These are phyloP conservation scores for Citeromyces hawaiiensis DNA, from an alignment of 1,139 yeast genomes.

Conservation along the genomic window DNA sequence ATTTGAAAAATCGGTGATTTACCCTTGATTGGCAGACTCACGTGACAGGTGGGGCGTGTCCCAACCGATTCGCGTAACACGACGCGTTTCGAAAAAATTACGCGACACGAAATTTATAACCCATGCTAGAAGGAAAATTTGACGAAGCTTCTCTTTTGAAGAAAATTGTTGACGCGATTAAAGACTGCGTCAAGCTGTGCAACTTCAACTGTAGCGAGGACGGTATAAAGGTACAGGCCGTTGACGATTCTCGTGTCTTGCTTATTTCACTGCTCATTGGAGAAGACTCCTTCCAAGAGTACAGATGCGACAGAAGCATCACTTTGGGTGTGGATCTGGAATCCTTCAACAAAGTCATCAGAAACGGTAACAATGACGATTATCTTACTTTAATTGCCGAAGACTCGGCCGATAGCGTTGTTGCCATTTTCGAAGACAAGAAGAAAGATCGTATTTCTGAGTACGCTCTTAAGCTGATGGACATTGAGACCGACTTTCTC, in stretches of 20 bases:
- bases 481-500: constrained; percentile 88
- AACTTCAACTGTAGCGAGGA: constrained; percentile 93
- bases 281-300: constrained; percentile 80
- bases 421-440: constrained; percentile 81
- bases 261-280: constrained; percentile 83
- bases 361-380: constrained; percentile 87
- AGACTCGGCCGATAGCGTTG: constrained; percentile 75
- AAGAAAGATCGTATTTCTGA: constrained; percentile 87
- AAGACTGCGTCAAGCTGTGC: constrained; percentile 87
- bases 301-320: constrained; percentile 90
- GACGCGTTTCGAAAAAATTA: not conserved
- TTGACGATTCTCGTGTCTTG: constrained; percentile 93
- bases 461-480: constrained; percentile 86
- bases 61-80: not conserved
- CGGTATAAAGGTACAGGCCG: constrained; percentile 95
- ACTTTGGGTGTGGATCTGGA: constrained; percentile 87
- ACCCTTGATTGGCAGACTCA: too few relatives aligned
- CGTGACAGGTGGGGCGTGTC: too few relatives aligned
- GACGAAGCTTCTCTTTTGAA: constrained; percentile 87
- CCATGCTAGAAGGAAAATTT: constrained; percentile 94
- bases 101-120: not conserved
- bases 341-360: constrained; percentile 75
- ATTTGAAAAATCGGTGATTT: too few relatives aligned
- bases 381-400: constrained; percentile 82
- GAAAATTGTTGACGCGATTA: constrained; percentile 83